Base-by-base conservation (phyloP, 805 yeast species). In the Ogataea corticis region DNA sequence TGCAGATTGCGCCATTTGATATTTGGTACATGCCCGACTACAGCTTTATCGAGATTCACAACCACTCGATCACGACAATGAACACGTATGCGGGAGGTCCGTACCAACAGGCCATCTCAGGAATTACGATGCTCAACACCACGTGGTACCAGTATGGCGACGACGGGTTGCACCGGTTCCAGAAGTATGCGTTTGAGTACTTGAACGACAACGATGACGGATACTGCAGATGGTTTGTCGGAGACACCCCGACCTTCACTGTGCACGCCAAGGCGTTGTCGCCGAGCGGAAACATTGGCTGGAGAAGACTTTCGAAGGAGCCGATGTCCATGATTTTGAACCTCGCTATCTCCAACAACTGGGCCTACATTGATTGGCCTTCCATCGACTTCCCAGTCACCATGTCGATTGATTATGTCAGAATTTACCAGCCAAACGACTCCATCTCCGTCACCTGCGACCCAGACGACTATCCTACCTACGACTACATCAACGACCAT, bases 281-380 rank as follows among this genome's bases (percentile, higher is more conserved):
- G 46, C 96, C 97, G 30, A 87, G 87, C 64, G 98, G 99, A 55
- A 92, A 92, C 65, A 70, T 92, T 53, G 94, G 80, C 33, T 81
- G 85, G 85, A 81, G 98, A 66, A 68, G 78, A 52, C 77, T 92
- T 23, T 75, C 94, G 17, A 84, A 85, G 63, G 99, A 92, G 62
- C 98, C 98, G 52, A 90, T 92, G 97, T 77, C 96, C 2, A 76
- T 92, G 49, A 69, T 92, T 53, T 60, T 92, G 73, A 92, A 92
- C 65, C 68, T 92, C 69, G 99, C 96, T 73, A 70, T 92, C 42
- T 91, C 97, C 13, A 85, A 83, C 58, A 85, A 82, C 49, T 92
- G 98, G 98, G 87, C 94, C 7, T 88, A 87, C 65, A 92, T 92
- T 50, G 92, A 90, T 68, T 92, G 97, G 97, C 80, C 82, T 35